Base-by-base conservation (phyloP, 441 rosid genomes). In the Raphanus hybrid region DNA sequence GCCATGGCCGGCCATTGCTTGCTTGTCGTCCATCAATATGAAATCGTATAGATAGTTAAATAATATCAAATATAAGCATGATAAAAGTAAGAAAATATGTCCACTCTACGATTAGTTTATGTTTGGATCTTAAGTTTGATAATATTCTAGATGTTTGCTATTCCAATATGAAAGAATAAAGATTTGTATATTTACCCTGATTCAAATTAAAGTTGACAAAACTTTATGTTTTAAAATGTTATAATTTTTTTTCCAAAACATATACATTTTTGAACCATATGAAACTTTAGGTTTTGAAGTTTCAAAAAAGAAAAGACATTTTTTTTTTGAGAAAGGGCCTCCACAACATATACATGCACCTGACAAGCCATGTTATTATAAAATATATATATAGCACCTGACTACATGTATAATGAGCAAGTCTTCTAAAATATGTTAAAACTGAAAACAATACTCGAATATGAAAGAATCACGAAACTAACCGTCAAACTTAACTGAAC, bases 391-490 rank as follows among this genome's bases (percentile, higher is more conserved):
- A 62, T 23, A 57, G 62, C 62, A 16, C 12, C 7, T 34, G 52
- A 12, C 4, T 5, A 54, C 0, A 35, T 26, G 3, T 64, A 20
- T 5, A 23, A 73, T 35, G 10, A 37, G 6, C 20, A 41, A 45
- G 45, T 3, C 8, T 39, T 15, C n/a, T 3, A 23, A 67, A 75
- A 32, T 64, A 34, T 75, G 16, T 29, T 18, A n/a, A 35, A 11
- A 14, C 2, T 32, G 37, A 41, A 16, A 67, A 67, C 5, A 15
- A 67, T 1, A 29, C 11, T 50, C 63, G 69, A 37, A 62, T 76
- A 62, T 69, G 57, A 52, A 43, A 66, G 29, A 48, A 75, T 27
- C 48, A 41, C 12, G 48, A 48, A 48, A 32, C 48, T 29, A 45
- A 8, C n/a, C 29, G 73, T 69, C 69, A 61, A 48, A 12, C 54